Evolutionary conservation across 306 rosid genomes (phyloP), one percentile per base, ranked within the genome.

Genomic region (Lathyrus sativus): DNA sequence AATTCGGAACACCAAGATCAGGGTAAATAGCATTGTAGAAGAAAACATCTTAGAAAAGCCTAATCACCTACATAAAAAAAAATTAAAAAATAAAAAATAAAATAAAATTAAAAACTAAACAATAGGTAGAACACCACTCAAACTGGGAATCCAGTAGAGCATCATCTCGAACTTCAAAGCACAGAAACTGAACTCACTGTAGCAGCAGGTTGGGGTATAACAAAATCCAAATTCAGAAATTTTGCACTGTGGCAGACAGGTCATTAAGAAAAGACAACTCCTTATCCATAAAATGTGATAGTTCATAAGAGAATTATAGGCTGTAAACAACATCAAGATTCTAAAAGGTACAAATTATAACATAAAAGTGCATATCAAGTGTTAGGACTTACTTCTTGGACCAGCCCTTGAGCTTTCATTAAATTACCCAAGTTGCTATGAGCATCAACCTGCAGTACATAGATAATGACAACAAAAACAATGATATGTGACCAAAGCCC

Each of bases 371-470:
- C 61, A 38, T 9, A 15, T 79, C 62, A 54, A 54, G 71, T 22
- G 62, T 26, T 6, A 72, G 54, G 41, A 78, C 96, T 85, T 87
- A 93, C 97, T 74, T 93, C 98, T 88, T 88, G 96, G 76, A 90
- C 91, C 76, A 82, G 56, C 78, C 85, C 86, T 50, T 78, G 83
- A 55, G 86, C 86, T 75, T 82, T 82, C 86, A 82, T 82, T 54
- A 82, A 72, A 82, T 82, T 82, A 68, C 86, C 86, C 73, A 82
- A 64, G 78, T 82, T 82, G 73, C 86, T 82, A 62, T 82, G 86
- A 29, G 86, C 86, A 72, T 82, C 86, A 46, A 82, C 86, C 86
- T 82, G 65, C 37, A 64, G 64, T 11, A 63, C 9, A 38, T 4
- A 49, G 35, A 68, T 31, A 66, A 53, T 46, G 17, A 59, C 64